Evolutionary conservation across 352 stramenopile genomes (phyloP), one percentile per base, ranked within the genome.

Genomic region (Phytophthora pini): DNA sequence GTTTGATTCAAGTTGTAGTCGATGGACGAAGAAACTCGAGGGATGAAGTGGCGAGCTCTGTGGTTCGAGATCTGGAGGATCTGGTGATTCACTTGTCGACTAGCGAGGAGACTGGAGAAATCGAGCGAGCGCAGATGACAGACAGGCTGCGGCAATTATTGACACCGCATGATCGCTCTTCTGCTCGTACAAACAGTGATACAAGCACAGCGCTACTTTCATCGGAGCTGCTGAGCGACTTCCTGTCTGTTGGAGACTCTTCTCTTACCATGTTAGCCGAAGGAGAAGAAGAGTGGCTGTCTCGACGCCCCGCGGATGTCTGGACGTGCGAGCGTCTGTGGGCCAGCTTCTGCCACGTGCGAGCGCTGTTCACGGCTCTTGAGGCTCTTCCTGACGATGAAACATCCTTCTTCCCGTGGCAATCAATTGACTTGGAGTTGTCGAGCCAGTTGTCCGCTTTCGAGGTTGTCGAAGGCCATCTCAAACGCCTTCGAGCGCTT

Each of bases 191-290:
- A 9, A 36, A 3, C 12, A 4, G 31, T 13, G 31, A 13, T 4
- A 3, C 8, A 36, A 36, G 31, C 31, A 13, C 31, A 36, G 59
- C 51, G 2, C 24, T 24, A 11, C 48, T 68, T 9, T 81, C 73
- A 1, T 45, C 58, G 0, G 70, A 74, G 20, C 17, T 81, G 20
- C 38, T 79, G 3, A 72, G 34, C 29, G 73, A 81, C 20, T 15
- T 79, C 13, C 12, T 79, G 26, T 70, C 60, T 4, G 32, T 79
- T 5, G 39, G 29, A 12, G 17, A 29, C 5, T 22, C 39, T 1
- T 59, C 55, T 1, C 15, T 60, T 22, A n/a, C 7, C 0, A 17
- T 45, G 13, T 22, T 60, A 15, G 34, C 11, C 9, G 24, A 47
- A 20, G 32, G 53, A 32, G 2, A 32, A 20, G 22, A 26, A 5